Conservation (phyloP, 805 yeast species). For the Candida gorgasii region DNA sequence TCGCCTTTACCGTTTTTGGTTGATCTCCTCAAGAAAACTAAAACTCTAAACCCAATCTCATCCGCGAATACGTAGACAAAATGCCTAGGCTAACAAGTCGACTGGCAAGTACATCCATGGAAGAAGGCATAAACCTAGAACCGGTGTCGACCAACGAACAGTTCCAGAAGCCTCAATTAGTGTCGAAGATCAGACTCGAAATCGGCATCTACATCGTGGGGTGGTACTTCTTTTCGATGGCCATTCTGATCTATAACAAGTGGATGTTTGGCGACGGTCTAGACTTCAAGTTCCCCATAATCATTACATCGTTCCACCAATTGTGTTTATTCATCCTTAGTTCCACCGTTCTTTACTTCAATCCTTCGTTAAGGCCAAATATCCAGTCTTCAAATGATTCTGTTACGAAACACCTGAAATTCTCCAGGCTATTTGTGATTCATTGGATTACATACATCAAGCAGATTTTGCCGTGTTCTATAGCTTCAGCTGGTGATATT, state of each 20-base stretch:
- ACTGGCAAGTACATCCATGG: neutral
- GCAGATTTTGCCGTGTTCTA: constrained; percentile 77
- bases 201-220: constrained; percentile 43
- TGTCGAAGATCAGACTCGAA: constrained; percentile 14
- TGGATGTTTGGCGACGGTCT: constrained; percentile 94
- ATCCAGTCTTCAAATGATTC: neutral
- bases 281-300: constrained; percentile 78
- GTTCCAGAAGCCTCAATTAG: neutral
- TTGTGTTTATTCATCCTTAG: constrained; percentile 61
- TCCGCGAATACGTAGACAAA: too few relatives aligned
- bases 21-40: too few relatives aligned
- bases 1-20: too few relatives aligned
- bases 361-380: constrained; percentile 51
- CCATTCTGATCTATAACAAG: constrained; percentile 82
- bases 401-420: constrained; percentile 12
- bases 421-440: constrained; percentile 23
- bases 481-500: constrained; percentile 90
- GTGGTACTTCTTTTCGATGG: constrained; percentile 71
- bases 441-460: constrained; percentile 35
- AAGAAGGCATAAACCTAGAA: neutral
- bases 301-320: constrained; percentile 87
- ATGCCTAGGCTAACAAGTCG: neutral
- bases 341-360: constrained; percentile 40
- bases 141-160: neutral
- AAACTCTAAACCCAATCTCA: too few relatives aligned